Base-by-base conservation (phyloP, 345 rosid species). In the Arabis hirsuta region DNA sequence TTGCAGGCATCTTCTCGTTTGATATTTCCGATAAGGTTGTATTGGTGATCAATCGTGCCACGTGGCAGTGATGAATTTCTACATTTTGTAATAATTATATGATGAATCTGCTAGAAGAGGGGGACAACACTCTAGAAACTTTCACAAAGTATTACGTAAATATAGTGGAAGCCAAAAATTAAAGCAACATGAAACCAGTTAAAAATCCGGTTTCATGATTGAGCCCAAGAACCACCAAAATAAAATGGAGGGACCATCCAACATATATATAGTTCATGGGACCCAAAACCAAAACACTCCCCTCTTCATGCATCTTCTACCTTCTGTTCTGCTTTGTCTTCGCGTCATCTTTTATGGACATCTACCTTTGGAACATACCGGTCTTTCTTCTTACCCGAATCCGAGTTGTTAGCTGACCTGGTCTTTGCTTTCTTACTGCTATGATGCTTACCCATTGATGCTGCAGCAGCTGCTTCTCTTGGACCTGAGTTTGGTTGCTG, bases 1-100 rank as follows among this genome's bases (percentile, higher is more conserved):
- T 78, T 83, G 82, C 24, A 22, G 43, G 63, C 81, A 83, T 80
- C 67, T 52, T 63, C 82, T 74, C 68, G 70, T 32, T 57, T 53
- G 79, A 75, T 76, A 78, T 22, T 22, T 11, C 71, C 69, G 98
- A 90, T 92, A 87, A 88, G 91, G 87, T 60, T 81, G 39, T 57
- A 39, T 31, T 34, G 83, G 80, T 56, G 70, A 47, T 78, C 55
- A 47, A 60, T 83, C 75, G 38, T 81, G 82, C 81, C 87, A 87
- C 73, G 51, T 83, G 83, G 68, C 71, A 14, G 6, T 38, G 10
- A 36, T 27, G 58, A 55, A 9, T 42, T 59, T 62, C 11, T 26
- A 45, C 10, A 9, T 9, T 54, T 41, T 43, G 13, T 8, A 38
- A 38, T 5, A 16, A 7, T 13, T 36, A 36, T 36, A 36, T 48